A percentile compares a stretch with the other conserved stretches of the same genome.
phyloP scores from a whole-genome alignment of 805 yeast genomes.

The Yarrowia keelungensis region DNA sequence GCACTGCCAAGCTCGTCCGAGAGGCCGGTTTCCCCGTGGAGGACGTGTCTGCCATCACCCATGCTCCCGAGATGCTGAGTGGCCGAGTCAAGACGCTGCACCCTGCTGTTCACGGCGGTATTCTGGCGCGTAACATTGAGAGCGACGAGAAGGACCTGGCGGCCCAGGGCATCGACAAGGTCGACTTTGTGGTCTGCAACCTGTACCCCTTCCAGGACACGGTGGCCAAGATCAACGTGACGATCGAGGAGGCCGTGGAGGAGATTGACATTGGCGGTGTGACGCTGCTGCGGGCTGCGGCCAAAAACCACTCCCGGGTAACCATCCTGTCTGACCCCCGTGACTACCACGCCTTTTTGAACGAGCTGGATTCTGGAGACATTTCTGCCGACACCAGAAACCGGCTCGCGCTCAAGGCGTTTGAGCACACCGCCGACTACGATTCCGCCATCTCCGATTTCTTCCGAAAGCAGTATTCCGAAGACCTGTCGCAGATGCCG shows the following conservation, averaged over 20 bases:
- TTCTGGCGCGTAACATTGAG: constrained; percentile 91
- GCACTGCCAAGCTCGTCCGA: constrained; percentile 91
- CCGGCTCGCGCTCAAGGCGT: constrained; percentile 91
- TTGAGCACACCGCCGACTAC: constrained; percentile 98
- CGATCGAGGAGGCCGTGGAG: constrained; percentile 96
- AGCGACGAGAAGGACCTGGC: constrained; percentile 87
- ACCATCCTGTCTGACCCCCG: constrained; percentile 93
- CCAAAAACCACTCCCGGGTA: constrained; percentile 96
- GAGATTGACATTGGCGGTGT: constrained; percentile 99
- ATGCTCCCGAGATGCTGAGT: constrained; percentile 98
- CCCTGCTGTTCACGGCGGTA: constrained; percentile 96
- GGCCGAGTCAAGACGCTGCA: constrained; percentile 98
- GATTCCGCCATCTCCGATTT: constrained; percentile 95
- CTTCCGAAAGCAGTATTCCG: constrained; percentile 96
- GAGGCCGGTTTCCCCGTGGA: constrained; percentile 99
- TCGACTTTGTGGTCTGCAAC: constrained; percentile 96
- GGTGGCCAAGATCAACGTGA: constrained; percentile 91
- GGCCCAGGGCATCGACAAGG: constrained; percentile 91
- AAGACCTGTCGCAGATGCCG: constrained; percentile 86
- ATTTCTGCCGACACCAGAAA: constrained; percentile 77
- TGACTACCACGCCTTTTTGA: constrained; percentile 86
- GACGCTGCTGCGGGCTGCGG: constrained; percentile 96
- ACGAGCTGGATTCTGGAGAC: constrained; percentile 77
- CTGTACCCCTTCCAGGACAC: constrained; percentile 98
- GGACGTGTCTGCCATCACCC: constrained; percentile 92